phyloP scores from a whole-genome alignment of 352 stramenopile species.

The Hyaloperonospora arabidopsidis region DNA sequence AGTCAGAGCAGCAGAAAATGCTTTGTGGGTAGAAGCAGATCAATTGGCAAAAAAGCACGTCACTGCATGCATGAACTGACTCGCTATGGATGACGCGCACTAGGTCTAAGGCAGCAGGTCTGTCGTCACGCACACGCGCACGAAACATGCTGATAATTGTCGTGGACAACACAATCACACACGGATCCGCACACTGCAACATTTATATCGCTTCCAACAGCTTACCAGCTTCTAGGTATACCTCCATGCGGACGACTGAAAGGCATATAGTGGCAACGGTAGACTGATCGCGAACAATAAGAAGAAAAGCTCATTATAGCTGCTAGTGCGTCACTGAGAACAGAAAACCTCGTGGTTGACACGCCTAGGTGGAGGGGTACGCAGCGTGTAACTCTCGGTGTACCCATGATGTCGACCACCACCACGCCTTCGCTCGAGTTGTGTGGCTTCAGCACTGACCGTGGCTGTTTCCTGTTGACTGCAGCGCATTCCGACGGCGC shows the following conservation, averaged over 20 bases:
- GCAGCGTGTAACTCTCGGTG: slow-evolving; percentile 1
- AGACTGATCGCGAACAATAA: slow-evolving; percentile 68
- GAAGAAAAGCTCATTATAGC: slow-evolving; percentile 78
- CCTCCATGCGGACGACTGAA: slow-evolving; percentile 56
- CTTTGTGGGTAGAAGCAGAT: too few species aligned
- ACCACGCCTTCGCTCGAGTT: slow-evolving; percentile 26
- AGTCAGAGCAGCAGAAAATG: too few species aligned
- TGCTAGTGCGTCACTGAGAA: too few species aligned
- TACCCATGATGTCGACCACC: neutral
- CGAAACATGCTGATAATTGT: too few species aligned
- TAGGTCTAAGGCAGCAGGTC: too few species aligned
- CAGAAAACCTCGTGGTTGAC: too few species aligned
- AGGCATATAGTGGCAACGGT: slow-evolving; percentile 61
- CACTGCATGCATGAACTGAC: too few species aligned
- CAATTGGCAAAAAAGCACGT: too few species aligned
- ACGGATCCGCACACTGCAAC: slow-evolving; percentile 38
- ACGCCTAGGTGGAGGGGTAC: slow-evolving; percentile 5
- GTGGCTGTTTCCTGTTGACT: slow-evolving; percentile 28
- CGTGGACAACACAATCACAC: too few species aligned
- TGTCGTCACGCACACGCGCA: too few species aligned
- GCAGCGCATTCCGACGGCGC: neutral
- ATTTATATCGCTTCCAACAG: slow-evolving; percentile 32
- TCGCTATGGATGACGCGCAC: too few species aligned
- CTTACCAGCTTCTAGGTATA: slow-evolving; percentile 50
- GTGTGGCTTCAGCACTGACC: slow-evolving; percentile 29